Conservation (phyloP, 2,329 filamentous ascomycete genomes). For the Fusarium decemcellulare region DNA sequence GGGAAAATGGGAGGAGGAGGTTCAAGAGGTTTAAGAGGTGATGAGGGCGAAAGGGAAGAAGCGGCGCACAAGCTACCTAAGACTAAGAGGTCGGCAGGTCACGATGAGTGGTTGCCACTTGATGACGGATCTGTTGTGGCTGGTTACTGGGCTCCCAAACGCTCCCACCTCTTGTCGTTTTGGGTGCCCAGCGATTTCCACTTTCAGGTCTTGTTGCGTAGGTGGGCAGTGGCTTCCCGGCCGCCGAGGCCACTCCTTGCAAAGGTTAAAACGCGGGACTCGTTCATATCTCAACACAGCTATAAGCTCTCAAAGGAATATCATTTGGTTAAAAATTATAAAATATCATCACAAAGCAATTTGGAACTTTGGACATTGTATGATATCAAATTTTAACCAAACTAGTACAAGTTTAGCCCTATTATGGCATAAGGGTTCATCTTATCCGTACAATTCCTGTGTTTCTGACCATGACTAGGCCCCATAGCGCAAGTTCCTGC, state of each 20-base stretch:
- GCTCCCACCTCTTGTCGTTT: slow-evolving; percentile 8
- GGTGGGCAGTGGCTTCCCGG: not conserved
- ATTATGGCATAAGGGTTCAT: no score
- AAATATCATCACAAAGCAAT: no score
- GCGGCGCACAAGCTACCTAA: slow-evolving; percentile 17
- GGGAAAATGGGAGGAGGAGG: not conserved
- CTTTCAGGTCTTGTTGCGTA: slow-evolving; percentile 16
- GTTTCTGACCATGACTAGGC: not conserved
- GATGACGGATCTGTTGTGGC: slow-evolving; percentile 47
- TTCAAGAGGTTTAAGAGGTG: slow-evolving; percentile 25
- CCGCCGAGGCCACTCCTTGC: no score
- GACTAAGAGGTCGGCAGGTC: slow-evolving; percentile 10
- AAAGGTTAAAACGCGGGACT: no score
- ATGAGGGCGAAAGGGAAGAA: slow-evolving; percentile 21
- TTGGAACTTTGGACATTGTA: no score
- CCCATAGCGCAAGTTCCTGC: not conserved
- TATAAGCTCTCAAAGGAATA: no score
- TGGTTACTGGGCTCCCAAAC: slow-evolving; percentile 27
- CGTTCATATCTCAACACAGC: no score
- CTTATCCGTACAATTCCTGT: no score
- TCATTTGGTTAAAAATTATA: no score
- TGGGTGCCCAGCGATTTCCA: slow-evolving; percentile 17
- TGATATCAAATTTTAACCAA: no score
- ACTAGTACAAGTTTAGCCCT: no score
- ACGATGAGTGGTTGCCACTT: slow-evolving; percentile 40